Conservation (phyloP, 805 yeast species). For the Starmerella davenportii region DNA sequence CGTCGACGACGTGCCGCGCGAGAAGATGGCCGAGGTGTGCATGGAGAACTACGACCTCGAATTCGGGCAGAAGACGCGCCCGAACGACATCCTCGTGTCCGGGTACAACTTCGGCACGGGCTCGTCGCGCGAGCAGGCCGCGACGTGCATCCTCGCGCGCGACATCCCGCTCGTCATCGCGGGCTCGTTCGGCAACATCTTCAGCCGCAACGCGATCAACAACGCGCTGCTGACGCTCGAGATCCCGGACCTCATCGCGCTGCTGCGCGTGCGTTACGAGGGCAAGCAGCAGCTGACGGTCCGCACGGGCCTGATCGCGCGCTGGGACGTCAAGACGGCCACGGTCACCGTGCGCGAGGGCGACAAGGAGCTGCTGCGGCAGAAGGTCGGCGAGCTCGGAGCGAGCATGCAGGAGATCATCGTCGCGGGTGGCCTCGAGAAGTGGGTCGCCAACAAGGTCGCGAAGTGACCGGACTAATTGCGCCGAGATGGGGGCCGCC, state of each 20-base stretch:
- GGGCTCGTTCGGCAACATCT: conserved; percentile 94
- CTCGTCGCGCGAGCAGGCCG: conserved; percentile 97
- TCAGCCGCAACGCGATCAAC: conserved; percentile 88
- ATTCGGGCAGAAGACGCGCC: conserved; percentile 58
- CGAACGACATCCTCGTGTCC: conserved; percentile 77
- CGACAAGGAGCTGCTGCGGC: conserved; percentile 42
- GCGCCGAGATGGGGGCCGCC: no score
- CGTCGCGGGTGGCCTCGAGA: conserved; percentile 93
- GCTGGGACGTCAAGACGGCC: conserved; percentile 83
- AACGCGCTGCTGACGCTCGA: conserved; percentile 88
- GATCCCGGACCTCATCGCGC: conserved; percentile 68
- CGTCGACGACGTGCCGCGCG: conserved; percentile 89
- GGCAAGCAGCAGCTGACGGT: conserved; percentile 52
- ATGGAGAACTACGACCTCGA: conserved; percentile 97
- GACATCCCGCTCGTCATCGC: conserved; percentile 86
- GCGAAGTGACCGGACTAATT: not conserved
- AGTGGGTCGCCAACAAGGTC: conserved; percentile 50
- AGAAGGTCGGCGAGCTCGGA: conserved; percentile 91
- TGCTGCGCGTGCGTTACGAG: conserved; percentile 51
- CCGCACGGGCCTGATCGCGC: conserved; percentile 85
- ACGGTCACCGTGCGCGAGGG: conserved; percentile 58
- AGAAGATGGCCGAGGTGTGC: conserved; percentile 96
- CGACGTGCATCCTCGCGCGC: conserved; percentile 89
- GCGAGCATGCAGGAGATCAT: conserved; percentile 90
- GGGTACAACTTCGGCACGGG: conserved; percentile 98